Base-by-base conservation (phyloP, 768 basidiomycete species). In the Butyriboletus loyo region DNA sequence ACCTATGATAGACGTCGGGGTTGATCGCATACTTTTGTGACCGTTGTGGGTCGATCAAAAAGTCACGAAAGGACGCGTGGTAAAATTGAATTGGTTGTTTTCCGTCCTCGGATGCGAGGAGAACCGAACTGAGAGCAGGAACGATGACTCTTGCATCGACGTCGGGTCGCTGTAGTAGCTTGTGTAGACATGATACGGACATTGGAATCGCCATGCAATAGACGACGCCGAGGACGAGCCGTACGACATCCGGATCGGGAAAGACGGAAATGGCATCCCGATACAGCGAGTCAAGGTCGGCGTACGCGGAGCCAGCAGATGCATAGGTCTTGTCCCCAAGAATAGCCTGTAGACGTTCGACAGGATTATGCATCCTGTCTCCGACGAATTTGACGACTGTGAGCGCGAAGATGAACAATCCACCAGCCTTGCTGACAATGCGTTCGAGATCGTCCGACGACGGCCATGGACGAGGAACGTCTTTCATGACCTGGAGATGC, bases 321-420 rank as follows among this genome's bases (percentile, higher is more conserved):
- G 21, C 48, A 1, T 32, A 24, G 6, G 13, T n/a, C 2, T 25
- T 49, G 22, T 60, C 62, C 34, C 48, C 57, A 4, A 57, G 27
- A 22, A 59, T 55, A 17, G 37, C 53, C 28, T 63, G 53, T 5
- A 63, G 41, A 24, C 61, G 58, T 10, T 42, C 21, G 8, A 42
- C 25, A 2, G 61, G 61, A 39, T 57, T 41, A 24, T 56, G 61
- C 15, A 55, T 56, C 31, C 37, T 51, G 22, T 50, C 55, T 27
- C 59, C 60, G 0, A 66, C 52, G n/a, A 64, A 69, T 31, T 64
- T 66, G 46, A 64, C 54, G 19, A 68, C 62, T 0, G 66, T 68
- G 9, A 61, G 52, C 1, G 66, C 67, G 27, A 67, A 67, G 7
- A 68, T 62, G 37, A 71, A 71, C 22, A 68, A 44, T 17, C 68